Base-by-base conservation (phyloP, 768 basidiomycete species). In the Auricularia sp. region DNA sequence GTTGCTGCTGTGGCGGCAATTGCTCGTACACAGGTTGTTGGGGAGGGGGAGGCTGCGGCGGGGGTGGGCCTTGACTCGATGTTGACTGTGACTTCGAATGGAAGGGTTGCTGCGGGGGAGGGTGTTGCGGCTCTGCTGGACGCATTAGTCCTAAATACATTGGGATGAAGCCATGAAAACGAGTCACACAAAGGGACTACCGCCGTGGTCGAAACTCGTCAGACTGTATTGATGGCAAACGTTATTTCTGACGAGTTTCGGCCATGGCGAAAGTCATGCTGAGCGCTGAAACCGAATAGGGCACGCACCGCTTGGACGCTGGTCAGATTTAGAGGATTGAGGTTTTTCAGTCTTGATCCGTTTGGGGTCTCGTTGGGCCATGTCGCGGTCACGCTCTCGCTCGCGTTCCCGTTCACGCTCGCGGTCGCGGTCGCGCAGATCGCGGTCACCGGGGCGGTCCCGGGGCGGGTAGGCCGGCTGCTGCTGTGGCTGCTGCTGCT, bases 301-400 rank as follows among this genome's bases (percentile, higher is more conserved):
- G 39, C 8, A 42, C 39, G 7, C 39, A 42, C 39, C 39, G 39
- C 39, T 42, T 42, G 39, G 39, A 14, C 39, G 39, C 39, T 42
- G 39, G 39, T 42, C 39, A 14, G 39, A 42, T 14, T 42, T 42
- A 14, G 39, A 42, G 8, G 39, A 42, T 14, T 42, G 39, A 21
- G 56, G 12, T 23, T 59, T 76, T 66, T 85, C 80, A 3, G 79
- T 77, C 72, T 87, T 87, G 66, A 83, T 76, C 61, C 87, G 79
- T 72, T 87, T 87, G 16, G 82, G 75, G 66, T 88, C 87, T 51
- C 86, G 76, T 18, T 66, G 72, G 61, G 73, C 74, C 66, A 81
- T 79, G 64, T 78, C 77, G 62, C 42, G 47, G 47, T 76, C 74
- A 47, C 78, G 61, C 29, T 68, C 69, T 18, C 69, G 62, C 35